Conservation (phyloP, 2,329 filamentous ascomycete species). For the Simplicillium sp. region DNA sequence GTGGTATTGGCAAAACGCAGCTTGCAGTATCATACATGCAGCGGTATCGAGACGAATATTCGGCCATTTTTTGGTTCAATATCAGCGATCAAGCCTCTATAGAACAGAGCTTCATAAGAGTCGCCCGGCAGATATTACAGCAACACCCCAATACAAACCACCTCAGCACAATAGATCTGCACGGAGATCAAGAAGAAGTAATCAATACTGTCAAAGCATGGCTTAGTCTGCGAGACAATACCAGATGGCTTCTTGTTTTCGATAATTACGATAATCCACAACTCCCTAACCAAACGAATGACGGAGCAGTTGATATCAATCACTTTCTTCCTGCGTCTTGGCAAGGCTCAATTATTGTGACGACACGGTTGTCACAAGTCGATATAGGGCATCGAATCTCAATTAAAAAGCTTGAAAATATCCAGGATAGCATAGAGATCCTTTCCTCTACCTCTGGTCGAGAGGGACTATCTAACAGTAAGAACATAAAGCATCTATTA, state of each 20-base stretch:
- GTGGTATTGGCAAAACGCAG: slow-evolving; percentile 37
- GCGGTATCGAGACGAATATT: slow-evolving; percentile 22
- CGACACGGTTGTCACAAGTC: slow-evolving; percentile 22
- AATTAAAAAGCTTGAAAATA: not conserved
- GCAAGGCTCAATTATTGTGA: slow-evolving; percentile 32
- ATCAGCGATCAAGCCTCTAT: slow-evolving; percentile 24
- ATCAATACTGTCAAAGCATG: slow-evolving; percentile 23
- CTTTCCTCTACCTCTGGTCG: not conserved
- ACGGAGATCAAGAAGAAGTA: slow-evolving; percentile 15
- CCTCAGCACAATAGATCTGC: slow-evolving; percentile 12
- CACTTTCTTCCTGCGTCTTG: slow-evolving; percentile 19
- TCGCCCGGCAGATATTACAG: slow-evolving; percentile 17
- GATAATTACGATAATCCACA: slow-evolving; percentile 32
- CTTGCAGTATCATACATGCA: slow-evolving; percentile 25
- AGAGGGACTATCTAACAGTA: not conserved
- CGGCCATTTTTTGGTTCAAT: slow-evolving; percentile 33
- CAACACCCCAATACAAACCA: slow-evolving; percentile 13
- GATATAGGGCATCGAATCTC: slow-evolving; percentile 14
- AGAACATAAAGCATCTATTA: not conserved
- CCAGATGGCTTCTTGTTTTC: slow-evolving; percentile 27
- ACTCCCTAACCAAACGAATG: slow-evolving; percentile 8
- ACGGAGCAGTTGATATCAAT: slow-evolving; percentile 16
- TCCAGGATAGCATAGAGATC: not conserved
- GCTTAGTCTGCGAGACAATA: slow-evolving; percentile 23
- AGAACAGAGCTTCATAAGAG: slow-evolving; percentile 20